Percentiles rank a stretch among this genome's conserved stretches.
phyloP scores from a whole-genome alignment of 257 asterid species.

The Nicotiana sylvestris region DNA sequence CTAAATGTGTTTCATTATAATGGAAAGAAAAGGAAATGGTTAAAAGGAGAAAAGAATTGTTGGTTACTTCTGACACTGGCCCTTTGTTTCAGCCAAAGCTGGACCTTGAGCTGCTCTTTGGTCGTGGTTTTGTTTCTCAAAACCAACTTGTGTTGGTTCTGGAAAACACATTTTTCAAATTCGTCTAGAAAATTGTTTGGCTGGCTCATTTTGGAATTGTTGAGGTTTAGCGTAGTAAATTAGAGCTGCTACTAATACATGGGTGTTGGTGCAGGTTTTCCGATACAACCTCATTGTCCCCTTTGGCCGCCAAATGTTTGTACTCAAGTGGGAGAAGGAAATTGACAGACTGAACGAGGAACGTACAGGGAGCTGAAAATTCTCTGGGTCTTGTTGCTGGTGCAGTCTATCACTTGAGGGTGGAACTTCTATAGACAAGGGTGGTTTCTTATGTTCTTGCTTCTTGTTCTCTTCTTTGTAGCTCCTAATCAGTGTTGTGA shows the following conservation, averaged over 20 bases:
- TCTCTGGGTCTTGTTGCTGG: not conserved
- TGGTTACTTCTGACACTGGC: not conserved
- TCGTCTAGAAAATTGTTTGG: not conserved
- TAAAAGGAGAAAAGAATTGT: not conserved
- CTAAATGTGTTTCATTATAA: not conserved
- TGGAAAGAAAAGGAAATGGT: not conserved
- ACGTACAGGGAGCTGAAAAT: slow-evolving; percentile 21
- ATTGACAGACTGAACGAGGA: slow-evolving; percentile 51
- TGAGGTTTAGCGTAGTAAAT: not conserved
- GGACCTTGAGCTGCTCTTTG: not conserved
- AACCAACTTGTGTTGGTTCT: not conserved
- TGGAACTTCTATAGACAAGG: not conserved
- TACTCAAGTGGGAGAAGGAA: slow-evolving; percentile 87
- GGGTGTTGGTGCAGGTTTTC: slow-evolving; percentile 44
- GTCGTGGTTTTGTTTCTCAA: not conserved
- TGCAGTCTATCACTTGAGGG: too few species aligned
- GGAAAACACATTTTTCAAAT: not conserved
- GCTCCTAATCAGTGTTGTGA: not conserved
- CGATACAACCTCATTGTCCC: slow-evolving; percentile 84
- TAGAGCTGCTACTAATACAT: not conserved
- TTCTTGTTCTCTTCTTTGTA: not conserved
- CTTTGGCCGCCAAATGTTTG: slow-evolving; percentile 78
- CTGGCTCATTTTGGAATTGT: not conserved
- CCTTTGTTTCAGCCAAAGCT: not conserved
- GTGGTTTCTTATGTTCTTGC: not conserved